Evolutionary conservation across 2,329 filamentous ascomycete genomes (phyloP), one percentile per base, ranked within the genome.

Genomic region (Clarireedia hainanense): DNA sequence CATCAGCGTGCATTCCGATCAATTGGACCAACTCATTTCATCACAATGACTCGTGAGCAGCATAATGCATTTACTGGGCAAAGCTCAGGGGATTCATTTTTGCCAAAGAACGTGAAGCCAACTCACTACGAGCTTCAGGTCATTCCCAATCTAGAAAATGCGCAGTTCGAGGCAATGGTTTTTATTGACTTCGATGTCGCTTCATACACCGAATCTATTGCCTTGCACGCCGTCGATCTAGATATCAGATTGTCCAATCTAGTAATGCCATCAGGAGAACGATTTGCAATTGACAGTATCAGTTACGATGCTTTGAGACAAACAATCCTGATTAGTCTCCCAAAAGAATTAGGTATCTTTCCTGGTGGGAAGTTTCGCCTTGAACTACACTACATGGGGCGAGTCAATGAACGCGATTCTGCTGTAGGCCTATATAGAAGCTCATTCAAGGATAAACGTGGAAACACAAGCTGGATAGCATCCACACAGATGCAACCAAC

Each of bases 401-500:
- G 17, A 69, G 87, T 65, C 86, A 86, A 42, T 26, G 20, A 45
- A 27, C 9, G 36, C n/a, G 46, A 49, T 24, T 50, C 42, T 37
- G 39, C 30, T 15, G 27, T 20, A 15, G 57, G 84, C 50, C 87
- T 88, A 73, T 87, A 87, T 71, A 75, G 83, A 54, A 85, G 81
- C 2, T 49, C 34, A 84, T 82, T 4, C 86, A 83, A 85, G 72
- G 75, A 72, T 30, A 75, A 34, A 12, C 3, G 83, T 64, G 84
- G 84, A 23, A 75, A 77, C 58, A 80, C 76, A 23, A 79, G 80
- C 64, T 85, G 81, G 69, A 76, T 88, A 66, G 84, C 83, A 12
- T 85, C 84, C 7, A 84, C 84, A 10, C 83, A 87, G 73, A 86
- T 88, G 78, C 84, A 88, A 72, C 83, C 85, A 17, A 88, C 83